These are phyloP conservation scores for Pestalotiopsis sp. DNA, from an alignment of 2,329 filamentous ascomycete species.

Conservation along the genomic window DNA sequence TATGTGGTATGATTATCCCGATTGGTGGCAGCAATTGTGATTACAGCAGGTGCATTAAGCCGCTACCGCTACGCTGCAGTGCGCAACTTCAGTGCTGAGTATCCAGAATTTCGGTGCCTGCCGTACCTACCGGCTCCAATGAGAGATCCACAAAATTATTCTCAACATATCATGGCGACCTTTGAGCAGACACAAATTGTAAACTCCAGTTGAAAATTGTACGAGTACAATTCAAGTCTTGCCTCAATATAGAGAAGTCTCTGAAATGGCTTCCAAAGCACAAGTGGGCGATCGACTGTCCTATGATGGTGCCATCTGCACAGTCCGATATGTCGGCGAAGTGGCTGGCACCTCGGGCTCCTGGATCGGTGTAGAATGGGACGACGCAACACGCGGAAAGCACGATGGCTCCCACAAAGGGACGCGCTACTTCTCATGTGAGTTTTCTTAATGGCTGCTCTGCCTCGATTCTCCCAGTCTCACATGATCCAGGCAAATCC, in stretches of 20 bases:
- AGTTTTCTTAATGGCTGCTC: conserved; percentile 18
- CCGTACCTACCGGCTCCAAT: neutral
- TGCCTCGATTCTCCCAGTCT: neutral
- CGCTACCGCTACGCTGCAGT: neutral
- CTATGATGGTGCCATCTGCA: conserved; percentile 77
- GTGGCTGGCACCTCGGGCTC: conserved; percentile 75
- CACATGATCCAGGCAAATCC: conserved; percentile 51
- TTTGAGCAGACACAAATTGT: neutral
- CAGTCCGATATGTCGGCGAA: conserved; percentile 79
- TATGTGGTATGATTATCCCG: neutral
- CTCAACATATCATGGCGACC: neutral
- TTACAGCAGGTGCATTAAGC: neutral
- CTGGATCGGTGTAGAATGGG: conserved; percentile 98
- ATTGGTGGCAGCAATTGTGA: neutral
- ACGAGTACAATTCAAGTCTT: neutral
- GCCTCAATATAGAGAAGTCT: neutral
- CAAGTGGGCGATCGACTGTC: conserved; percentile 77
- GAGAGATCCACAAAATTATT: conserved; percentile 1
- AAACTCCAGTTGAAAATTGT: neutral
- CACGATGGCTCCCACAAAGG: conserved; percentile 85
- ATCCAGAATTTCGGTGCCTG: conserved; percentile 1
- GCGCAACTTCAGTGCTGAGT: neutral
- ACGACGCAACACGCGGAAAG: conserved; percentile 83
- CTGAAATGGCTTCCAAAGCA: conserved; percentile 21
- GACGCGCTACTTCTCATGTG: conserved; percentile 82